Evolutionary conservation across 2,329 filamentous ascomycete genomes (phyloP).

Genomic region (Podosphaera aphanis): DNA sequence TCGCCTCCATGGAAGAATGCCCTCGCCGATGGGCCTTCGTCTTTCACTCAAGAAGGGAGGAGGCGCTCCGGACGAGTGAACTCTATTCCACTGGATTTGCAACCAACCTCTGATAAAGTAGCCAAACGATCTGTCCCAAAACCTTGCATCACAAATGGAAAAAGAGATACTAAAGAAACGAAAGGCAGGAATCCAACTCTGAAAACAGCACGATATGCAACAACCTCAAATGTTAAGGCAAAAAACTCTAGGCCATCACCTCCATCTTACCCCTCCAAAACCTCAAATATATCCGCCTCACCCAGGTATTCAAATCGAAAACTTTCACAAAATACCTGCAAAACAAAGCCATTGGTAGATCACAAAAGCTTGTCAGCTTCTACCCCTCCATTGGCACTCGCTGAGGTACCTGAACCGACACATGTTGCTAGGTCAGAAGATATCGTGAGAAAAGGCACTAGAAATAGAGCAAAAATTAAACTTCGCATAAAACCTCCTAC

Average conservation of each 20-base stretch:
- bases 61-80: constrained; percentile 45
- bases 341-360: too few species aligned
- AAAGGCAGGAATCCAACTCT: neutral
- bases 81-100: constrained; percentile 27
- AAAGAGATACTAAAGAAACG: constrained; percentile 9
- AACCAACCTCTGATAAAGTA: constrained; percentile 26
- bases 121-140: constrained; percentile 25
- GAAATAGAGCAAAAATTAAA: constrained; percentile 22
- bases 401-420: neutral
- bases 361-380: neutral
- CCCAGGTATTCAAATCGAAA: neutral
- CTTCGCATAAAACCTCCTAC: constrained; percentile 23
- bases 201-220: neutral
- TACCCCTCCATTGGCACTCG: neutral
- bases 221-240: neutral
- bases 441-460: constrained; percentile 8
- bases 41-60: constrained; percentile 51
- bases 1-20: constrained; percentile 91
- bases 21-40: constrained; percentile 65
- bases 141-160: constrained; percentile 11
- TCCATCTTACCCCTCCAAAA: neutral
- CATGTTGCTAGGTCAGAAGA: constrained; percentile 6
- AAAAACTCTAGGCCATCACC: constrained; percentile 4
- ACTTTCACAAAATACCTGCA: neutral
- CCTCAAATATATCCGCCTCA: neutral